Conservation (phyloP, 495 filamentous ascomycete species). For the Aspergillus leporis region DNA sequence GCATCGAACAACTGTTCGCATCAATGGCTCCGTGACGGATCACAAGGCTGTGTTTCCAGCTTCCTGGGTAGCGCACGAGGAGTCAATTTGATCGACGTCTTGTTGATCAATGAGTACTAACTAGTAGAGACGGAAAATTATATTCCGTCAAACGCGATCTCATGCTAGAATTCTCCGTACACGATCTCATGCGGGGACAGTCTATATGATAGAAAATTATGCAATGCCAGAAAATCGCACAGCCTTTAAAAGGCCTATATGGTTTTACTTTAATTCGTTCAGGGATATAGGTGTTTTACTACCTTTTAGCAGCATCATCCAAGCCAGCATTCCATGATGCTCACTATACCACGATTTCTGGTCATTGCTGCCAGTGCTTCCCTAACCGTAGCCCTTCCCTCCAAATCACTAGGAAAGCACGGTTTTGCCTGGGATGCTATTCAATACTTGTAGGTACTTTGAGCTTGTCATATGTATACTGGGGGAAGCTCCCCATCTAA, state of each 20-base stretch:
- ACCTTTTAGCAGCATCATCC: background rate
- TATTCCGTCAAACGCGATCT: slow-evolving; percentile 14
- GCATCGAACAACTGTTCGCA: background rate
- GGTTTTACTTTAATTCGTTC: background rate
- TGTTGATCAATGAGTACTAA: background rate
- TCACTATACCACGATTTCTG: slow-evolving; percentile 5
- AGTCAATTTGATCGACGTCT: background rate
- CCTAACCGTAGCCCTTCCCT: slow-evolving; percentile 8
- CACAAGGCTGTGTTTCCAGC: background rate
- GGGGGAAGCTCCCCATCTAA: background rate
- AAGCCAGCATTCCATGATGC: slow-evolving; percentile 11
- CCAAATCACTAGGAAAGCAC: slow-evolving; percentile 4
- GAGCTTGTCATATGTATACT: background rate
- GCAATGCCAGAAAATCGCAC: background rate
- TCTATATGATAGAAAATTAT: background rate
- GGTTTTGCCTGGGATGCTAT: slow-evolving; percentile 36
- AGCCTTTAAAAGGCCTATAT: background rate
- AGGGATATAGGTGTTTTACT: background rate
- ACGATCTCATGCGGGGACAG: slow-evolving; percentile 6
- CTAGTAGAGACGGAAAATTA: slow-evolving; percentile 19
- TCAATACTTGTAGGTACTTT: slow-evolving; percentile 28
- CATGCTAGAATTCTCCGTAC: slow-evolving; percentile 14
- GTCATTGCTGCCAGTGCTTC: slow-evolving; percentile 10
- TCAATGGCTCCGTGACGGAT: background rate
- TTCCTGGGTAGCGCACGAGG: background rate